These are phyloP conservation scores for Podaxis sp. DNA, from an alignment of 768 basidiomycete species.

Conservation along the genomic window DNA sequence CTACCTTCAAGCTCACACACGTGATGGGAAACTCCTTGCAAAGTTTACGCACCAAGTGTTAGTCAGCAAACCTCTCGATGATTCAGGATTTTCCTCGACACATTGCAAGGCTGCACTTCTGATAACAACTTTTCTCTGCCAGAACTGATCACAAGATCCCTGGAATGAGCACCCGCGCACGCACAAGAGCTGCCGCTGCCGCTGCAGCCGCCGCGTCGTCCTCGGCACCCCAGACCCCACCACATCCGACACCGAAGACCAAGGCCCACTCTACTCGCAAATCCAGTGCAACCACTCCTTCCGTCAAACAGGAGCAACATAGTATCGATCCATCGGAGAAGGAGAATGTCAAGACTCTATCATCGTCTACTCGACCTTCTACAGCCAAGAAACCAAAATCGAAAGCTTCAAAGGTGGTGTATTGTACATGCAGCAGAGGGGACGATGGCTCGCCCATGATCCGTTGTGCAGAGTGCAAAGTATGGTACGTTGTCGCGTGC, in stretches of 20 bases:
- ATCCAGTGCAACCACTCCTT: neutral
- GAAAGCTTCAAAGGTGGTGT: constrained; percentile 23
- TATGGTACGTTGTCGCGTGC: constrained; percentile 49
- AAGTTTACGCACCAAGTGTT: neutral
- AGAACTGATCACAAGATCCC: neutral
- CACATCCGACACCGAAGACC: constrained; percentile 4
- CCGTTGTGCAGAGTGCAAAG: constrained; percentile 61
- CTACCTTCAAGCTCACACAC: neutral
- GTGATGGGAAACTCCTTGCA: constrained; percentile 3
- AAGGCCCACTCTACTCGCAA: constrained; percentile 12
- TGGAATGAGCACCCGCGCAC: constrained; percentile 44
- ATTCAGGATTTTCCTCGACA: constrained; percentile 9
- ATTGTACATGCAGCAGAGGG: constrained; percentile 62
- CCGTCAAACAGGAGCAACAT: constrained; percentile 6
- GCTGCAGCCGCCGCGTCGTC: constrained; percentile 17
- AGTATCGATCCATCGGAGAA: constrained; percentile 18
- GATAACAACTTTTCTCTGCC: constrained; percentile 4
- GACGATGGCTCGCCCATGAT: constrained; percentile 86
- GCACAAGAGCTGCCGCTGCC: constrained; percentile 30
- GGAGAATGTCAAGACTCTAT: constrained; percentile 20
- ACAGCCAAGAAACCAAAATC: constrained; percentile 14
- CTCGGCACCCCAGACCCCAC: constrained; percentile 6
- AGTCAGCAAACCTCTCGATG: constrained; percentile 3
- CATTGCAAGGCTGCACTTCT: neutral
- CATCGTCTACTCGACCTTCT: constrained; percentile 13